phyloP scores from a whole-genome alignment of 441 rosid species.

The Jatropha multifida region DNA sequence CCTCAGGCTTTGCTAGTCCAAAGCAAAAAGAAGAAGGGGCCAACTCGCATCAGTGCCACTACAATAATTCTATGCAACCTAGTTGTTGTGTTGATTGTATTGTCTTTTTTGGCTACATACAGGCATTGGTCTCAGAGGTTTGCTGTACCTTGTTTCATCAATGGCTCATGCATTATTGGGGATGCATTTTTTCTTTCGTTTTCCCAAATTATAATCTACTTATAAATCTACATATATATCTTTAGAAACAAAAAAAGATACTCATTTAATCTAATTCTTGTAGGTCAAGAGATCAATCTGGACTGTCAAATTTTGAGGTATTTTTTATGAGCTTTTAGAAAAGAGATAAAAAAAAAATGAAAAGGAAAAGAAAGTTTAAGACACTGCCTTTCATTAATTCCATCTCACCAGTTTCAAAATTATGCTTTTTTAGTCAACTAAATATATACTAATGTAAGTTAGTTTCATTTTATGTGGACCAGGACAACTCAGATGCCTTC shows the following conservation, averaged over 20 bases:
- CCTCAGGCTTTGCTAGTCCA: conserved; percentile 82
- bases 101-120: conserved; percentile 57
- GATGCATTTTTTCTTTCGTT: not conserved
- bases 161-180: not conserved
- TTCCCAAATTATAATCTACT: conserved; percentile 7
- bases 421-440: not conserved
- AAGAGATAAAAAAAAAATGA: not conserved
- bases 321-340: conserved; percentile 1
- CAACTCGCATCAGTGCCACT: conserved; percentile 60
- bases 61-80: conserved; percentile 53
- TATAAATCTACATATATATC: not conserved
- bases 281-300: conserved; percentile 52
- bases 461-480: conserved; percentile 30
- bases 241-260: not conserved
- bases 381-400: not conserved
- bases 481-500: conserved; percentile 36
- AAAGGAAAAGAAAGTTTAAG: not conserved
- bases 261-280: conserved; percentile 21
- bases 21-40: conserved; percentile 85
- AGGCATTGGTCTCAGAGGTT: conserved; percentile 74
- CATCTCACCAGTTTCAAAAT: not conserved
- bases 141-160: conserved; percentile 19
- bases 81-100: conserved; percentile 44
- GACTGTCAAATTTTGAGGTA: conserved; percentile 49
- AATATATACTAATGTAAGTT: conserved; percentile 11